Percentiles rank a stretch among this genome's conserved stretches.
phyloP scores from a whole-genome alignment of 192 early-diverging fungal species.

The Coemansia biformis region DNA sequence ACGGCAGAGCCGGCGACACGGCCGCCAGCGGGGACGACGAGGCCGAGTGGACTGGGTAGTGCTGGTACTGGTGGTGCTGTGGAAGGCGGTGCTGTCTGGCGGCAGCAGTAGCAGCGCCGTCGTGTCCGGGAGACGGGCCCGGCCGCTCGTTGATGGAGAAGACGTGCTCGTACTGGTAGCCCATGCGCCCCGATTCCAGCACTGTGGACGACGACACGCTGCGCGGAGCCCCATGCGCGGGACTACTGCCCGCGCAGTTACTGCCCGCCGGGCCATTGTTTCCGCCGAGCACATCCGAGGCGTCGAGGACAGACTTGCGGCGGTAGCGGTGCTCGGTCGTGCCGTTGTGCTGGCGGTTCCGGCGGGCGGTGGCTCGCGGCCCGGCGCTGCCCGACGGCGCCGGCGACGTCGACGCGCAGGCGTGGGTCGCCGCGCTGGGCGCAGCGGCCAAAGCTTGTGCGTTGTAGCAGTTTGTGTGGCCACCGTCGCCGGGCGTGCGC shows the following conservation, averaged over 20 bases:
- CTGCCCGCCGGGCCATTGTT: conserved; percentile 3
- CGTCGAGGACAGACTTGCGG: conserved; percentile 41
- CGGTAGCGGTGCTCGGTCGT: conserved; percentile 52
- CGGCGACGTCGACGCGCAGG: no score
- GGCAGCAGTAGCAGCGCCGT: conserved; percentile 3
- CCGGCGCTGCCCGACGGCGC: no score
- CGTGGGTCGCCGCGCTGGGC: no score
- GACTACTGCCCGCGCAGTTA: conserved; percentile 10
- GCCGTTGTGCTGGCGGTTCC: no score
- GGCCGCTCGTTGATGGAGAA: conserved; percentile 33
- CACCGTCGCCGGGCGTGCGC: conserved; percentile 2
- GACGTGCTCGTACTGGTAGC: conserved; percentile 38
- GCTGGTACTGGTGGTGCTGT: not conserved
- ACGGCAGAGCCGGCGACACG: no score
- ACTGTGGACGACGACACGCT: conserved; percentile 28
- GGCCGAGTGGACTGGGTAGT: no score
- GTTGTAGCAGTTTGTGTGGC: not conserved
- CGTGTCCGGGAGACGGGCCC: no score
- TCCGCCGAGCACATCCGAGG: conserved; percentile 17
- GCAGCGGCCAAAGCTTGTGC: no score
- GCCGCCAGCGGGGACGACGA: no score
- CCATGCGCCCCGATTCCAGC: conserved; percentile 5
- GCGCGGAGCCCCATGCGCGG: conserved; percentile 12
- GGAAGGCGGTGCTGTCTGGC: not conserved
- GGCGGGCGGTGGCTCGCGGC: no score